A percentile compares a stretch with the other conserved stretches of the same genome.
Conservation (phyloP, 257 asterid genomes). For the Solanum pennellii region DNA sequence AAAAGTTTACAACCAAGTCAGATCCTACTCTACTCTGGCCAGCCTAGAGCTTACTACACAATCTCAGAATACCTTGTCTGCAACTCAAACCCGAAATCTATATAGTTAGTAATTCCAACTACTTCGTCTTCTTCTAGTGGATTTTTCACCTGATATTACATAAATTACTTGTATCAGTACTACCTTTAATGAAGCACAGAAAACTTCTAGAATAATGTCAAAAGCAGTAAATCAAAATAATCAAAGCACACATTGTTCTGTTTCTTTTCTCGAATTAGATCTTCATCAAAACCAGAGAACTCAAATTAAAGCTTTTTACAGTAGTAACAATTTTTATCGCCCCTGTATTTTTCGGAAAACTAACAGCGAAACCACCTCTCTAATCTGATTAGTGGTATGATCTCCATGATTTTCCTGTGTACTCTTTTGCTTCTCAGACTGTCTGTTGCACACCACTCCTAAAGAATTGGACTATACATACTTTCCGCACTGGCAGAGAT, state of each 20-base stretch:
- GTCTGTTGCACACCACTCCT: neutral
- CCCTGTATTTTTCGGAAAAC: neutral
- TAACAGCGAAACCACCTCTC: neutral
- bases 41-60: neutral
- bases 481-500: neutral
- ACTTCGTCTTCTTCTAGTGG: slow-evolving; percentile 75
- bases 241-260: neutral
- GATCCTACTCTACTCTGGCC: neutral
- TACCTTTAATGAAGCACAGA: neutral
- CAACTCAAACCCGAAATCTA: slow-evolving; percentile 89
- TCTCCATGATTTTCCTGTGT: neutral
- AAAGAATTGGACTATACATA: neutral
- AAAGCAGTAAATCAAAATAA: neutral
- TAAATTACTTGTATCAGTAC: neutral
- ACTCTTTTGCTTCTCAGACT: neutral
- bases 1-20: slow-evolving; percentile 9
- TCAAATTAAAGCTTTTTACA: neutral
- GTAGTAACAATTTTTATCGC: neutral
- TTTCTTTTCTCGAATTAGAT: neutral
- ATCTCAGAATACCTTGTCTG: slow-evolving; percentile 48
- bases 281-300: neutral
- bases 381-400: neutral
- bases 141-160: slow-evolving; percentile 46
- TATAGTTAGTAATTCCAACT: slow-evolving; percentile 90
- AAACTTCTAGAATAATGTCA: neutral